phyloP scores from a whole-genome alignment of 768 basidiomycete species.

The Podaxis sp. region DNA sequence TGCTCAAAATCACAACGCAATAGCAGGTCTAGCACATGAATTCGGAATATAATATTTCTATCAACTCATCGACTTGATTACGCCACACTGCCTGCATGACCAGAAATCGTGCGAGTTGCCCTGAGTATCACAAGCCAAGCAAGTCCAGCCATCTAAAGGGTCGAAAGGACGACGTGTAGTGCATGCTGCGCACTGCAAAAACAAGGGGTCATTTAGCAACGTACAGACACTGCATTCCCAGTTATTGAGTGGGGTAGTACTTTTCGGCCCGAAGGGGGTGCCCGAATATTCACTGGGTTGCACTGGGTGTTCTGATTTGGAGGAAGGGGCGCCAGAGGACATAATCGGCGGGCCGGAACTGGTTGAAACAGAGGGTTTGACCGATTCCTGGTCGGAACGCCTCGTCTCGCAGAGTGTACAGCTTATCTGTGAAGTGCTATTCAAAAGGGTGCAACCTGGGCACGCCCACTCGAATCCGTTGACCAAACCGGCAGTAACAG shows the following conservation, averaged over 20 bases:
- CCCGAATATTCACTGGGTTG: not conserved
- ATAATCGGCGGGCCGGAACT: not conserved
- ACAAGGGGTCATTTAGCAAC: slow-evolving; percentile 51
- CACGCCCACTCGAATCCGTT: not conserved
- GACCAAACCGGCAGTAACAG: too few species aligned
- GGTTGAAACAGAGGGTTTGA: not conserved
- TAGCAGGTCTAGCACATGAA: not conserved
- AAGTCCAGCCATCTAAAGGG: slow-evolving; percentile 11
- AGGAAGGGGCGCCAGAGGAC: not conserved
- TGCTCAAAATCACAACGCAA: slow-evolving; percentile 39
- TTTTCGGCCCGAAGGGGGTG: not conserved
- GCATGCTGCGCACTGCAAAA: slow-evolving; percentile 66
- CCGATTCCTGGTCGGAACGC: not conserved
- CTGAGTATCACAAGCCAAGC: slow-evolving; percentile 12
- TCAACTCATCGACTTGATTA: slow-evolving; percentile 51
- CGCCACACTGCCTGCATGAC: slow-evolving; percentile 75
- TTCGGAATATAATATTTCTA: not conserved
- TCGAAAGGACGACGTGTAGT: slow-evolving; percentile 30
- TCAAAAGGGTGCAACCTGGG: not conserved
- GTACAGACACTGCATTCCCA: slow-evolving; percentile 53
- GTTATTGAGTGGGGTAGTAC: not conserved
- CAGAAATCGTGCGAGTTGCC: slow-evolving; percentile 67
- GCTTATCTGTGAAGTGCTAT: not conserved
- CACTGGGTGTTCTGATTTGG: not conserved
- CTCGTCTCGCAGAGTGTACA: not conserved